Evolutionary conservation across 78 protist species (phyloP).

Genomic region (Emiliania huxleyi): DNA sequence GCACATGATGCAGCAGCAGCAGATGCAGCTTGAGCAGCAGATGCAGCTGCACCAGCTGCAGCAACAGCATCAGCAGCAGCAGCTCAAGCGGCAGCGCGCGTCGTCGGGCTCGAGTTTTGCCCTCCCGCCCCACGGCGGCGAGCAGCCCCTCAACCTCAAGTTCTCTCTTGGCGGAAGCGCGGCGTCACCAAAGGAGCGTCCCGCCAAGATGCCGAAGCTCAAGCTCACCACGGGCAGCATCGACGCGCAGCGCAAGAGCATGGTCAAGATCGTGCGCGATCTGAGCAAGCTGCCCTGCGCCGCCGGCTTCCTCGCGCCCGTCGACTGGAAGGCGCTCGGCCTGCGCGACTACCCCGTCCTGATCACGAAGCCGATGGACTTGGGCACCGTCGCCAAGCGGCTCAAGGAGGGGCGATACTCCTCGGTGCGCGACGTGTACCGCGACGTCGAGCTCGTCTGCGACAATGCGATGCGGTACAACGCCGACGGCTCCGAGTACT

Average conservation of each 20-base stretch:
- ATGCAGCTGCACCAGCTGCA: too few species aligned
- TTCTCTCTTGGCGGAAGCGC: too few species aligned
- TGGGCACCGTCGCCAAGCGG: neutral
- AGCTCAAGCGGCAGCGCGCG: too few species aligned
- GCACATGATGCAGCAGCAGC: too few species aligned
- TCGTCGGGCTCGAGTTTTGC: too few species aligned
- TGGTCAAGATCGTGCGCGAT: neutral
- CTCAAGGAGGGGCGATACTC: neutral
- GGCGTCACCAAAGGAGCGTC: too few species aligned
- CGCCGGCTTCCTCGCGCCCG: conserved; percentile 3
- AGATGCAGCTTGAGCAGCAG: too few species aligned
- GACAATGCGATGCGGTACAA: neutral
- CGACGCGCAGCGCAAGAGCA: neutral
- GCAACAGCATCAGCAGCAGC: too few species aligned
- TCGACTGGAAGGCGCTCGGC: conserved; percentile 7
- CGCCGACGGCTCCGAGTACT: neutral
- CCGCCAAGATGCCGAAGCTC: too few species aligned
- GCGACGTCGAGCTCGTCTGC: neutral
- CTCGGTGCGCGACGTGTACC: neutral
- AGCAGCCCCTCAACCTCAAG: too few species aligned
- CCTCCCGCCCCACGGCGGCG: too few species aligned
- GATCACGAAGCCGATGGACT: conserved; percentile 32
- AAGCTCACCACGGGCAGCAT: too few species aligned
- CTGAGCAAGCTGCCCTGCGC: neutral
- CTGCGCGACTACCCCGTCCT: conserved; percentile 3